Conservation (phyloP, 495 filamentous ascomycete species). For the Cercophora newfieldiana region DNA sequence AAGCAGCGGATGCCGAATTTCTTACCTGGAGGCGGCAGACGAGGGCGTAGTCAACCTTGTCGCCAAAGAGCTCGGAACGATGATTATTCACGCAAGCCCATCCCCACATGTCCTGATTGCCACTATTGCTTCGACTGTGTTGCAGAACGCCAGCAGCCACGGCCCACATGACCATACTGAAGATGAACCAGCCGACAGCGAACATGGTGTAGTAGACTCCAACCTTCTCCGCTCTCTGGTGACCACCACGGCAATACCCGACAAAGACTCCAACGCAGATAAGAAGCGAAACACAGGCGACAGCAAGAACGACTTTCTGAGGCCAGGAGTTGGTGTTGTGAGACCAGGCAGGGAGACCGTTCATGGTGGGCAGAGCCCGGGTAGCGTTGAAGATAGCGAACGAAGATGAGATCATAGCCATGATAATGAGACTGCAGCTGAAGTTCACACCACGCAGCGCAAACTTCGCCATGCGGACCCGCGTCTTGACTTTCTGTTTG, state of each 20-base stretch:
- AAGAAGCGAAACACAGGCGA: constrained; percentile 76
- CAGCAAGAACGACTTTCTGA: constrained; percentile 75
- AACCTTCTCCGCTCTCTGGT: constrained; percentile 84
- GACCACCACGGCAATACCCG: constrained; percentile 86
- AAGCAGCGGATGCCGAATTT: background rate
- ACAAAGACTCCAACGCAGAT: constrained; percentile 80
- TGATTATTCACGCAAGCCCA: constrained; percentile 93
- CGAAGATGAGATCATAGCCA: constrained; percentile 80
- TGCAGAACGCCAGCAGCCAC: constrained; percentile 83
- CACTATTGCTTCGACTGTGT: constrained; percentile 66
- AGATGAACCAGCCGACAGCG: constrained; percentile 88
- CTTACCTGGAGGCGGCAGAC: constrained; percentile 90
- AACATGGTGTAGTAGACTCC: constrained; percentile 93
- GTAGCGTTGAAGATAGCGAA: constrained; percentile 90
- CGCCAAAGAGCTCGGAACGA: constrained; percentile 67
- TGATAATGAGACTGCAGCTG: constrained; percentile 91
- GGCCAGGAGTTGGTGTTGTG: constrained; percentile 79
- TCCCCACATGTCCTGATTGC: constrained; percentile 89
- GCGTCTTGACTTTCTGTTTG: constrained; percentile 81
- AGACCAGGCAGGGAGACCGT: constrained; percentile 82
- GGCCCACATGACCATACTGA: constrained; percentile 92
- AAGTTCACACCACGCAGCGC: constrained; percentile 92
- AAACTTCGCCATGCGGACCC: constrained; percentile 92
- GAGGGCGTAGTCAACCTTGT: constrained; percentile 85
- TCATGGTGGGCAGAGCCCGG: constrained; percentile 67